phyloP scores from a whole-genome alignment of 2,329 filamentous ascomycete species.

The Aspergillus sp. region DNA sequence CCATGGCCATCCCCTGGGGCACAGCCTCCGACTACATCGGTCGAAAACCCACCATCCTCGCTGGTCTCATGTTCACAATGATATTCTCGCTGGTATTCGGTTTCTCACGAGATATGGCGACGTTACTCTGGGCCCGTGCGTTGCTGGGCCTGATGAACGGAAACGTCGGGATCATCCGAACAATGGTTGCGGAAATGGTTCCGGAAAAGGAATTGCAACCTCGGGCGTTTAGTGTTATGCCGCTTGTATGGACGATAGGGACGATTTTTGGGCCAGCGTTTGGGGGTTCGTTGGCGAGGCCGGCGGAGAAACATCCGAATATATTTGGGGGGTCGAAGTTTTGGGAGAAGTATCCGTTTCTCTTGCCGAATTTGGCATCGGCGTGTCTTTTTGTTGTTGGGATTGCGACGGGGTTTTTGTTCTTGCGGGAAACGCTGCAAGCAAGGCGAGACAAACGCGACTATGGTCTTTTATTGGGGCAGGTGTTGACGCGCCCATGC shows the following conservation, averaged over 20 bases:
- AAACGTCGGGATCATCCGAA: conserved; percentile 88
- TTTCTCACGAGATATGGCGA: conserved; percentile 67
- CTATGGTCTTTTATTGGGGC: conserved; percentile 67
- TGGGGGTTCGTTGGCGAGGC: conserved; percentile 78
- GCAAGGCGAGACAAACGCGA: conserved; percentile 62
- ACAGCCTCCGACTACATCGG: conserved; percentile 70
- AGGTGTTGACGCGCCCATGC: conserved; percentile 50
- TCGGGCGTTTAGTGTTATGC: conserved; percentile 87
- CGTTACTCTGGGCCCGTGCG: conserved; percentile 71
- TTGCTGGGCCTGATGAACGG: conserved; percentile 81
- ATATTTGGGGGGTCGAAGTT: conserved; percentile 62
- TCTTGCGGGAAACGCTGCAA: conserved; percentile 78
- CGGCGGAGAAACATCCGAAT: conserved; percentile 64
- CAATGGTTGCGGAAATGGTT: conserved; percentile 89
- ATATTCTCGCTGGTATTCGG: conserved; percentile 74
- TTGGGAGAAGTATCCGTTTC: conserved; percentile 71
- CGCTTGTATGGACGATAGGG: conserved; percentile 79
- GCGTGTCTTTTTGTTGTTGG: conserved; percentile 72
- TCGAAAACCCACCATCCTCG: conserved; percentile 72
- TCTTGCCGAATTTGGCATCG: conserved; percentile 74
- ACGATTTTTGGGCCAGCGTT: conserved; percentile 82
- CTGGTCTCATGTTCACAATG: conserved; percentile 72
- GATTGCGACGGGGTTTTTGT: conserved; percentile 65
- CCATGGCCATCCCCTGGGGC: conserved; percentile 69
- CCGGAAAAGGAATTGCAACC: conserved; percentile 81